Evolutionary conservation across 108 stramenopile species (phyloP).

Genomic region (Pseudonitzschia multiseries): DNA sequence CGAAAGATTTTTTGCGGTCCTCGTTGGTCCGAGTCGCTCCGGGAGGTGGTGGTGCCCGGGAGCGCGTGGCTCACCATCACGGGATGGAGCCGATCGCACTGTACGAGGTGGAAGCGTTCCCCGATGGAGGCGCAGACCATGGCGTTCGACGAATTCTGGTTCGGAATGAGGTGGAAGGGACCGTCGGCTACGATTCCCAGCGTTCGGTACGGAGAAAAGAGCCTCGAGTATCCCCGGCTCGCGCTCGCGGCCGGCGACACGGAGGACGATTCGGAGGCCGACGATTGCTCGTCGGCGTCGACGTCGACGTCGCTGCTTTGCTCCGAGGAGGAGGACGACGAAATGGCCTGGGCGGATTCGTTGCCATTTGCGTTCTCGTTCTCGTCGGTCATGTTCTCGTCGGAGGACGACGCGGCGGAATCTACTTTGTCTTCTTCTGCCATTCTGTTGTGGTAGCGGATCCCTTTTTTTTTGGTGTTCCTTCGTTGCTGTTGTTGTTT

Average conservation of each 20-base stretch:
- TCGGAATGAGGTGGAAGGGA: conserved; percentile 62
- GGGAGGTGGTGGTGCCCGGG: conserved; percentile 33
- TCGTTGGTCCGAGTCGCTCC: background rate
- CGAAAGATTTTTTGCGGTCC: conserved; percentile 38
- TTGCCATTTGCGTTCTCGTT: no score
- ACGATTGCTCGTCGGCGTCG: background rate
- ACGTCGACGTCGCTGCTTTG: no score
- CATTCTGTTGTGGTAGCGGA: background rate
- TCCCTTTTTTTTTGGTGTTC: background rate
- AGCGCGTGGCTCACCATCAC: conserved; percentile 71
- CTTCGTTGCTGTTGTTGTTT: background rate
- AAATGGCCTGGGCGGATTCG: conserved; percentile 1
- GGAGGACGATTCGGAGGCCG: background rate
- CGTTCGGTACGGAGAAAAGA: conserved; percentile 72
- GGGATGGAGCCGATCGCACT: conserved; percentile 65
- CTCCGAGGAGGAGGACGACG: conserved; percentile 5
- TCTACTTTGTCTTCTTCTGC: conserved; percentile 1
- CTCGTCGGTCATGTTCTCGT: conserved; percentile 11
- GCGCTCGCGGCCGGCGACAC: background rate
- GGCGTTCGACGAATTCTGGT: conserved; percentile 49
- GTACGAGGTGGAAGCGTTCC: conserved; percentile 77
- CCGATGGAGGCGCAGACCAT: conserved; percentile 68
- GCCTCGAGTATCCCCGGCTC: conserved; percentile 55
- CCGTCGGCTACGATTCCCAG: conserved; percentile 57
- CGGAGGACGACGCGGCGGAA: conserved; percentile 2